phyloP scores from a whole-genome alignment of 2,329 filamentous ascomycete species.

The Aspergillus phoenicis region DNA sequence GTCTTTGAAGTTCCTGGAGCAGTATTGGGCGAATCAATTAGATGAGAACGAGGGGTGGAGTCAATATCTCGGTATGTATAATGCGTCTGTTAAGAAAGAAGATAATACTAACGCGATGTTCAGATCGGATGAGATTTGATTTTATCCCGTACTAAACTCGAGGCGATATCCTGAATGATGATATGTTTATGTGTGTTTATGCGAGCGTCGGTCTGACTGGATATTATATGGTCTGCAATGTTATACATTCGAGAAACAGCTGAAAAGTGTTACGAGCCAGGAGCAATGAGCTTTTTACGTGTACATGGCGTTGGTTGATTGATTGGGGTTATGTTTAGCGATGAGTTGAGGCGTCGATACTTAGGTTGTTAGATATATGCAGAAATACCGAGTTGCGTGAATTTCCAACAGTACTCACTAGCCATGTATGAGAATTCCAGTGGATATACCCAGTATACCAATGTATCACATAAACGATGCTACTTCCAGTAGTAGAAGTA shows the following conservation, averaged over 20 bases:
- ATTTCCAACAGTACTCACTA: too few relatives aligned
- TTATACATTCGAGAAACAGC: background rate
- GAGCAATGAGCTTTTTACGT: background rate
- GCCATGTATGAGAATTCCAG: too few relatives aligned
- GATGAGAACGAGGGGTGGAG: slow-evolving; percentile 43
- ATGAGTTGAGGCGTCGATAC: background rate
- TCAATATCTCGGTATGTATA: slow-evolving; percentile 39
- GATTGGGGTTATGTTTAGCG: background rate
- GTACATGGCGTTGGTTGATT: background rate
- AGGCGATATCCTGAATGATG: background rate
- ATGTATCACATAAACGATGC: too few relatives aligned
- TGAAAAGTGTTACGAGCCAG: background rate
- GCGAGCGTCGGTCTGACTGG: background rate
- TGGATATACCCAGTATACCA: too few relatives aligned
- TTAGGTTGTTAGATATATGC: background rate
- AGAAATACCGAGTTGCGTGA: too few relatives aligned
- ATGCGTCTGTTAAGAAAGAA: background rate
- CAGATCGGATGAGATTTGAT: slow-evolving; percentile 38
- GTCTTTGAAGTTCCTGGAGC: slow-evolving; percentile 45
- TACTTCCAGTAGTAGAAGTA: too few relatives aligned
- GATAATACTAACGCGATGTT: background rate
- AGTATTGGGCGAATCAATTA: slow-evolving; percentile 39
- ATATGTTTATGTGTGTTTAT: slow-evolving; percentile 1
- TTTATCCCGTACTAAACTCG: slow-evolving; percentile 20
- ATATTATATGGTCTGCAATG: background rate